These are phyloP conservation scores for Fusarium falciforme DNA, from an alignment of 2,329 filamentous ascomycete species.

Conservation along the genomic window DNA sequence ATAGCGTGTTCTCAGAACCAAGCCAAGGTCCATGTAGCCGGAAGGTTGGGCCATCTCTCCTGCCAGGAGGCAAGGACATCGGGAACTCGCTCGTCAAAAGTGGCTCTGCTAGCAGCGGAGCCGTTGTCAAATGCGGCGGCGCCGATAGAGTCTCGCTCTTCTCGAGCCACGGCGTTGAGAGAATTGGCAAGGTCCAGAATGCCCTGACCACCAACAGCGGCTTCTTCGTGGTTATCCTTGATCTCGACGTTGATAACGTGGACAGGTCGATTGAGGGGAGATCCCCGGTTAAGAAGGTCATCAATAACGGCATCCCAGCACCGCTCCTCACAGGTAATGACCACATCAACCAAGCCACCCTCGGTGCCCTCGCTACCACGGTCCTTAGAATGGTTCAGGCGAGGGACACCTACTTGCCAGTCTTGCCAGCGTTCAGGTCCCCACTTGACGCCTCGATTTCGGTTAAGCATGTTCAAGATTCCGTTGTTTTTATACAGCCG, in stretches of 20 bases:
- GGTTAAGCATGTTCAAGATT: conserved; percentile 93
- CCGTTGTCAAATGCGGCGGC: conserved; percentile 76
- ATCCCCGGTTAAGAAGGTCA: conserved; percentile 86
- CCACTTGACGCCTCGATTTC: conserved; percentile 93
- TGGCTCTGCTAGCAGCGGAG: conserved; percentile 72
- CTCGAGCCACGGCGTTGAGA: conserved; percentile 81
- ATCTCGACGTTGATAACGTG: conserved; percentile 99
- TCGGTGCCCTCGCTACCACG: conserved; percentile 85
- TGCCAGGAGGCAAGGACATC: conserved; percentile 95
- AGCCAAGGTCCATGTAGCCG: conserved; percentile 91
- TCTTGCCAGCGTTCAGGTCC: conserved; percentile 98
- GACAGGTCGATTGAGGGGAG: conserved; percentile 89
- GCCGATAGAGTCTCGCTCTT: conserved; percentile 78
- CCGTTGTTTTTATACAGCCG: conserved; percentile 92
- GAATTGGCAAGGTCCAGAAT: conserved; percentile 91
- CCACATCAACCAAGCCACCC: conserved; percentile 89
- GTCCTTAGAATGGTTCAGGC: conserved; percentile 80
- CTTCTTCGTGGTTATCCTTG: conserved; percentile 97
- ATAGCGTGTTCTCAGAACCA: conserved; percentile 75
- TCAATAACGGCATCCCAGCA: conserved; percentile 99
- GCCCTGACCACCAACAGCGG: conserved; percentile 86
- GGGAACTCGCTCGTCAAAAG: conserved; percentile 93
- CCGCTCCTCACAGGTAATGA: conserved; percentile 96
- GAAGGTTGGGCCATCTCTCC: conserved; percentile 91
- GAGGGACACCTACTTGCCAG: conserved; percentile 88